phyloP scores from a whole-genome alignment of 2,329 filamentous ascomycete genomes.

The Sarocladium kiliense region DNA sequence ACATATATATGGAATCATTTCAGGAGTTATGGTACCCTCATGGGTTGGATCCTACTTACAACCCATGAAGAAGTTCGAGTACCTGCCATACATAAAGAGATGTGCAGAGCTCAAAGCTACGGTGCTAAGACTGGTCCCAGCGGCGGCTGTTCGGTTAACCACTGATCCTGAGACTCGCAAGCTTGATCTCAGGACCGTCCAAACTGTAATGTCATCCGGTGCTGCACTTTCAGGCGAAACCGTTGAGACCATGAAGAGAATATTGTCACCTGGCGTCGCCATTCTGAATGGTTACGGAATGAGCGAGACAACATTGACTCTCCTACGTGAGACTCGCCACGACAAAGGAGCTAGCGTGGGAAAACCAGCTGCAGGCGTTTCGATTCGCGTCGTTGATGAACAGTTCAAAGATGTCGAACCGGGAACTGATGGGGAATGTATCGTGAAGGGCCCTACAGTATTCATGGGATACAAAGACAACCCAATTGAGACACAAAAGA shows the following conservation, averaged over 20 bases:
- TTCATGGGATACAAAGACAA: slow-evolving; percentile 22
- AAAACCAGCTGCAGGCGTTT: slow-evolving; percentile 15
- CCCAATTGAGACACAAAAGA: slow-evolving; percentile 17
- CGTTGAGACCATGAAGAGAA: slow-evolving; percentile 10
- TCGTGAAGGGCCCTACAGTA: not conserved
- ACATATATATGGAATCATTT: slow-evolving; percentile 21
- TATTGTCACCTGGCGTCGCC: slow-evolving; percentile 13
- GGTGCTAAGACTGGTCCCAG: slow-evolving; percentile 17
- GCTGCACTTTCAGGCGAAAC: slow-evolving; percentile 16
- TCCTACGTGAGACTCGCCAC: slow-evolving; percentile 15
- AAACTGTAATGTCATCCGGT: slow-evolving; percentile 17
- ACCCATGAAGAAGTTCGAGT: slow-evolving; percentile 17
- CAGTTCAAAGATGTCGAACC: slow-evolving; percentile 19
- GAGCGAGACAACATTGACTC: slow-evolving; percentile 18
- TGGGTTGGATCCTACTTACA: slow-evolving; percentile 18
- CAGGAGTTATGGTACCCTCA: slow-evolving; percentile 15
- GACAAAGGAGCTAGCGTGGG: slow-evolving; percentile 17
- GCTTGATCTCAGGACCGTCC: slow-evolving; percentile 14
- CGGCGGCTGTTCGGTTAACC: slow-evolving; percentile 16
- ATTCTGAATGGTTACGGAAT: slow-evolving; percentile 20
- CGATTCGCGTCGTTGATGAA: slow-evolving; percentile 24
- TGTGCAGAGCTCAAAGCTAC: slow-evolving; percentile 17
- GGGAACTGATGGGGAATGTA: slow-evolving; percentile 18
- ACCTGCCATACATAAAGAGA: slow-evolving; percentile 14
- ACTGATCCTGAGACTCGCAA: slow-evolving; percentile 15